These are phyloP conservation scores for Litchi chinensis DNA, from an alignment of 345 rosid genomes.

Conservation along the genomic window DNA sequence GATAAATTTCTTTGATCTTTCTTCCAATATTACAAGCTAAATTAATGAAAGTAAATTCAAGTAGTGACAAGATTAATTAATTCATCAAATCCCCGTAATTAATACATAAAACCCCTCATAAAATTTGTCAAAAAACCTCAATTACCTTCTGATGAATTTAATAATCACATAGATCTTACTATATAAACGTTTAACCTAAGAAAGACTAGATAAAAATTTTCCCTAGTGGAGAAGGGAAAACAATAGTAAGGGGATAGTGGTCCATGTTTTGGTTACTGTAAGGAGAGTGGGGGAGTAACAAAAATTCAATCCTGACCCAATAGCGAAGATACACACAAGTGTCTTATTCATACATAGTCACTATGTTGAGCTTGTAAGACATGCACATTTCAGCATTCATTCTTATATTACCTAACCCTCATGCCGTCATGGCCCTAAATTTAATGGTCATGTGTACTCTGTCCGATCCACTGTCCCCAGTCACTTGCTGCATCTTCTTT, in stretches of 20 bases:
- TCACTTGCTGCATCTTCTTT: background rate
- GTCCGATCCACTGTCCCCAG: constrained; percentile 12
- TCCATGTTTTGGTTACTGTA: background rate
- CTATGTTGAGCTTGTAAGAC: background rate
- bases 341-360: background rate
- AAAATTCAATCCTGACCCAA: constrained; percentile 12
- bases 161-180: too few species aligned
- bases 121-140: too few species aligned
- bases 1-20: too few species aligned
- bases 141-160: too few species aligned
- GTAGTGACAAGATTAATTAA: too few species aligned
- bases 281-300: background rate
- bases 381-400: constrained; percentile 17
- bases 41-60: too few species aligned
- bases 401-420: constrained; percentile 18
- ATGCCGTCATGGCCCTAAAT: constrained; percentile 24
- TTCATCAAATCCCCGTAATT: too few species aligned
- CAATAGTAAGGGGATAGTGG: background rate
- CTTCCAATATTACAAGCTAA: too few species aligned
- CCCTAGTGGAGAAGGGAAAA: background rate
- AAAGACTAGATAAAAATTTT: too few species aligned
- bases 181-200: too few species aligned
- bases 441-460: constrained; percentile 15
- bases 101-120: too few species aligned
- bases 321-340: background rate